Percentiles rank a stretch among this genome's conserved stretches.
These are phyloP conservation scores for Brassica napus DNA, from an alignment of 345 rosid species.

Conservation along the genomic window Da-Ae NC_063451.1:28510501-28511000, in stretches of 20 bases:
- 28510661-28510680: not conserved
- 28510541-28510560: not conserved
- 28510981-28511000: slow-evolving; percentile 42
- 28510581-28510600: not conserved
- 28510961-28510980: slow-evolving; percentile 27
- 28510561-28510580: not conserved
- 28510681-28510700: not conserved
- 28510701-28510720: not conserved
- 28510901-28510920: slow-evolving; percentile 35
- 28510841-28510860: slow-evolving; percentile 14
- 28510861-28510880: slow-evolving; percentile 37
- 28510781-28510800: slow-evolving; percentile 1
- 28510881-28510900: slow-evolving; percentile 34
- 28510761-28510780: not conserved
- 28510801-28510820: slow-evolving; percentile 29
- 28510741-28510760: not conserved
- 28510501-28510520: not conserved
- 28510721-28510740: not conserved
- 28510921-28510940: slow-evolving; percentile 33
- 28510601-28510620: slow-evolving; percentile 5
- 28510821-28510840: slow-evolving; percentile 28
- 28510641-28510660: not conserved
- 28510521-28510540: not conserved
- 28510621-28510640: not conserved
- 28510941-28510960: slow-evolving; percentile 33